Conservation (phyloP, 441 rosid genomes). For the Bocquillonia castaneifolia region DNA sequence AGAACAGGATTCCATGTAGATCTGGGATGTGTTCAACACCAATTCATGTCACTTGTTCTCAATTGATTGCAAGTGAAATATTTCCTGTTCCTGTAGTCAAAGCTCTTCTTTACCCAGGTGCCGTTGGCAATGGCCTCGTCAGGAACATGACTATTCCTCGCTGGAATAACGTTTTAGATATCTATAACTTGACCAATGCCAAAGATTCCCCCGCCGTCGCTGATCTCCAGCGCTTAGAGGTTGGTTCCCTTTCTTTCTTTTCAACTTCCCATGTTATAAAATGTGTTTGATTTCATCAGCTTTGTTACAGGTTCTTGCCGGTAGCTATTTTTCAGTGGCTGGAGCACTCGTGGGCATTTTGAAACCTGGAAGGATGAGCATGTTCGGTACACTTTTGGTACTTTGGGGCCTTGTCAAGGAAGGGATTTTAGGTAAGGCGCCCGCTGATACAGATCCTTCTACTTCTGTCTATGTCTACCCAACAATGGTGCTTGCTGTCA, state of each 20-base stretch:
- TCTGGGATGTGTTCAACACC: slow-evolving; percentile 85
- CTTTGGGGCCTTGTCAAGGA: slow-evolving; percentile 90
- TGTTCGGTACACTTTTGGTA: slow-evolving; percentile 83
- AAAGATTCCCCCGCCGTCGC: slow-evolving; percentile 71
- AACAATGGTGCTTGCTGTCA: slow-evolving; percentile 68
- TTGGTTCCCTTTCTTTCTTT: slow-evolving; percentile 27
- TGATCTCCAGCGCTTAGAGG: slow-evolving; percentile 95
- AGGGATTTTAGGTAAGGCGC: slow-evolving; percentile 24
- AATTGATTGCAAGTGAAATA: slow-evolving; percentile 86
- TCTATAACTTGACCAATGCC: slow-evolving; percentile 61
- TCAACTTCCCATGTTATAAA: not conserved
- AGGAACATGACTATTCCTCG: slow-evolving; percentile 56
- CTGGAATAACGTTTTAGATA: slow-evolving; percentile 60
- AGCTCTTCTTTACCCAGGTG: slow-evolving; percentile 83
- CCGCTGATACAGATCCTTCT: slow-evolving; percentile 8
- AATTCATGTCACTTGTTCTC: slow-evolving; percentile 86
- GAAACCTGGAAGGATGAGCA: slow-evolving; percentile 92
- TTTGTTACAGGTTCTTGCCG: slow-evolving; percentile 77
- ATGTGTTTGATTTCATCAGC: not conserved
- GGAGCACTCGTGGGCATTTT: slow-evolving; percentile 84
- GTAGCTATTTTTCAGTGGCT: slow-evolving; percentile 93
- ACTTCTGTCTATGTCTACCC: slow-evolving; percentile 76
- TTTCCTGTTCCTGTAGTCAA: slow-evolving; percentile 72
- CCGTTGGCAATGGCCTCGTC: slow-evolving; percentile 55
- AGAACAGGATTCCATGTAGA: slow-evolving; percentile 77